Evolutionary conservation across 352 stramenopile species (phyloP), one percentile per base, ranked within the genome.

Genomic region (Pythium scleroteichum): DNA sequence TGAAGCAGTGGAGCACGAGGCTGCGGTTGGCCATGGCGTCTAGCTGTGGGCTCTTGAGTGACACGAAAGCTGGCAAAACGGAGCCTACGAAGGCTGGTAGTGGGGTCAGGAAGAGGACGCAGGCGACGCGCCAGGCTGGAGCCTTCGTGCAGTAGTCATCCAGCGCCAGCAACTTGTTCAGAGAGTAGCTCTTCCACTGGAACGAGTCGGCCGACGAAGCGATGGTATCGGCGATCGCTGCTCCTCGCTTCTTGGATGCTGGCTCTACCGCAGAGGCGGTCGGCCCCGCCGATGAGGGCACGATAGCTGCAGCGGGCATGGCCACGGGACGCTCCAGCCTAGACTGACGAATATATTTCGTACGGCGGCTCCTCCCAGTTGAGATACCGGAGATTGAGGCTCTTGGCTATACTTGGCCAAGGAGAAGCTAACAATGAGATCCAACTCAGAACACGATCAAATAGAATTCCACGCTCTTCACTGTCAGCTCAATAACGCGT

Each of bases 151-250:
- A 46, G 49, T 64, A 69, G 5, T 29, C 41, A 24, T 64, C 22
- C 4, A 64, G 32, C 19, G 62, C 62, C 5, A 69, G 19, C 5
- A 57, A 56, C 49, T 64, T 69, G 48, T 41, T 16, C 4, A 35
- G 35, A 22, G 62, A 69, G 62, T 69, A 69, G 22, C 32, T n/a
- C 22, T 27, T 47, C 49, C n/a, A 59, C n/a, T 53, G 57, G 19
- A 17, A 17, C 4, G 29, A 54, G 26, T 20, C 29, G 47, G 14
- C 4, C 4, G 8, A 7, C 14, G 17, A 17, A 14, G 7, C 38
- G 22, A 24, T 24, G 39, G 26, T 41, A 17, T n/a, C 24, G 14
- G 4, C 16, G 40, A 24, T 49, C 6, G 12, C 13, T 14, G 4
- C 22, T 4, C 42, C 23, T 14, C 22, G 6, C 38, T 44, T n/a